Percentiles rank a stretch among this genome's conserved stretches.
Evolutionary conservation across 176 grass and related monocot genomes (phyloP).

Genomic region (Ampelocalamus luodianensis): DNA sequence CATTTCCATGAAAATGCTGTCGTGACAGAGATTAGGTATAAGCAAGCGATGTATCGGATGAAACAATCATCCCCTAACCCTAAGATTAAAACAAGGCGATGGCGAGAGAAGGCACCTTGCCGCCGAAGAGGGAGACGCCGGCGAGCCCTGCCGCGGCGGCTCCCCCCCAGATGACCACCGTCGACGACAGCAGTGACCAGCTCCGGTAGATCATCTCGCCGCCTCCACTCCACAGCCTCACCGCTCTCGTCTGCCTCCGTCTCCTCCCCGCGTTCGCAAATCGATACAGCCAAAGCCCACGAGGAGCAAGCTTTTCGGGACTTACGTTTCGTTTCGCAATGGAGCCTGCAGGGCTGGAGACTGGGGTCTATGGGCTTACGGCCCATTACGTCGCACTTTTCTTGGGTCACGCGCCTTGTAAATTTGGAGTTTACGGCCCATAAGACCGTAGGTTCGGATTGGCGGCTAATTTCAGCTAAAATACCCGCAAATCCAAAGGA

Average conservation of each 20-base stretch:
- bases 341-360: too few species aligned
- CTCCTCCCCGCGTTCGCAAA: neutral
- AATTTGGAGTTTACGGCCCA: too few species aligned
- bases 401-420: neutral
- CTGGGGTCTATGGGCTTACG: neutral
- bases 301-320: neutral
- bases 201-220: slow-evolving; percentile 61
- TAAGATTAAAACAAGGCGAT: neutral
- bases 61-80: neutral
- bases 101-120: slow-evolving; percentile 54
- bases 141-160: slow-evolving; percentile 48
- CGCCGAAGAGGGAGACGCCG: slow-evolving; percentile 47
- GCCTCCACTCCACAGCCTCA: neutral
- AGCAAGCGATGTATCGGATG: neutral
- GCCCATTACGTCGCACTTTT: neutral
- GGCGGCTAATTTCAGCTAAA: too few species aligned
- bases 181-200: slow-evolving; percentile 73
- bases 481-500: too few species aligned
- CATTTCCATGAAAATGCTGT: neutral
- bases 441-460: too few species aligned
- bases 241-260: neutral
- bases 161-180: slow-evolving; percentile 53
- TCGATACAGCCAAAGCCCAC: neutral
- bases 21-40: neutral
- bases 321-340: too few species aligned